Evolutionary conservation across 371 early-diverging fungal genomes (phyloP).

Genomic region (Sporodiniella umbellata): DNA sequence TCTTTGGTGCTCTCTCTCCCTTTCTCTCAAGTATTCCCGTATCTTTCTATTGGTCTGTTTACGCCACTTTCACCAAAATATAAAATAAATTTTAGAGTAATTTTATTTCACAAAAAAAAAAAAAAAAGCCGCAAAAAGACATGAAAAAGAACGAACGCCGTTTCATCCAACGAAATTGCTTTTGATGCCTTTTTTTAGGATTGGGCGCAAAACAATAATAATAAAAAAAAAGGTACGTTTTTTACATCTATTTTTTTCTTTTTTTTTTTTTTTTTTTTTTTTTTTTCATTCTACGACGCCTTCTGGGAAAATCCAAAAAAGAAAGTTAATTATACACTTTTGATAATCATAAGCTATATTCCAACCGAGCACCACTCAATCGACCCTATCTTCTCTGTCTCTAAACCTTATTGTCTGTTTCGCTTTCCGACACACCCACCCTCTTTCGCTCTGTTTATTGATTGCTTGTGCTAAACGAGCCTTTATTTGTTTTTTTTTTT

Average conservation of each 20-base stretch:
- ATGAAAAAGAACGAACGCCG: background rate
- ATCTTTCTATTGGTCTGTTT: too few species aligned
- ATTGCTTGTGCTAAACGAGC: too few species aligned
- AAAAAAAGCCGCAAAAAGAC: background rate
- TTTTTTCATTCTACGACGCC: background rate
- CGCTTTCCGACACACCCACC: conserved; percentile 20
- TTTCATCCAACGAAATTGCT: too few species aligned
- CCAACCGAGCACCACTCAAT: conserved; percentile 5
- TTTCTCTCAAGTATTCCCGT: too few species aligned
- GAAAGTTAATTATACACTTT: background rate
- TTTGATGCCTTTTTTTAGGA: too few species aligned
- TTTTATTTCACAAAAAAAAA: background rate
- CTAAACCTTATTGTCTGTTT: conserved; percentile 30
- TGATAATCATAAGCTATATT: background rate
- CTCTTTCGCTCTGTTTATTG: too few species aligned
- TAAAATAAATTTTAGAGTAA: too few species aligned
- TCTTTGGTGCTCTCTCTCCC: conserved; percentile 18
- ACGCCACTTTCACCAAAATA: too few species aligned
- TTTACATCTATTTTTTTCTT: too few species aligned
- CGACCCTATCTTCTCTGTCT: conserved; percentile 14
- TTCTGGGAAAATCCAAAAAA: background rate
- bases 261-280: conserved; percentile 7
- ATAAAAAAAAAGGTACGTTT: too few species aligned
- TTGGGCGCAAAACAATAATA: too few species aligned
- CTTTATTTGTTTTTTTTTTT: conserved; percentile 4